Evolutionary conservation across 345 rosid species (phyloP), one percentile per base, ranked within the genome.

Genomic region (Xanthoceras sorbifolium): DNA sequence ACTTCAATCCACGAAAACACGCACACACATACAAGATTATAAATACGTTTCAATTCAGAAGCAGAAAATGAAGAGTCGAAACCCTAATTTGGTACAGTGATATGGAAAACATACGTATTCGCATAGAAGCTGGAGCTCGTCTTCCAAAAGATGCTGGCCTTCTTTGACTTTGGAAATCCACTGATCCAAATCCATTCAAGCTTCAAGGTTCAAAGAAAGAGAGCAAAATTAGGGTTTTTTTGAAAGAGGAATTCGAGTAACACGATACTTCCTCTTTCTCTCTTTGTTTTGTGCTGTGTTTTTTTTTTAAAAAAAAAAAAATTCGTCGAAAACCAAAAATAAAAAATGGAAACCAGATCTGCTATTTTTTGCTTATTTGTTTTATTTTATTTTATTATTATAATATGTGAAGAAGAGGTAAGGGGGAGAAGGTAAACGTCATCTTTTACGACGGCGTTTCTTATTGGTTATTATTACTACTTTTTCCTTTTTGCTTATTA

Each of bases 81-180:
- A 82, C 84, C 84, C 79, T 75, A 78, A 36, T 20, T 69, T 0
- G 23, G 12, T 5, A 32, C 2, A 46, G 38, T 10, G 15, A 72
- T 3, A 67, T 48, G 55, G 60, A 79, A 71, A 40, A 59, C 71
- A 23, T 82, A 97, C 99, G 76, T 88, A 94, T 92, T 97, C 99
- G 86, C 99, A 97, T 71, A 97, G 97, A 66, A 92, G 97, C 83
- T 97, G 98, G 60, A 97, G 98, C 83, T 97, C 99, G 89, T 94
- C 94, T 75, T 97, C 97, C 74, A 90, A 78, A 18, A 97, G 97
- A 76, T 94, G 97, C 73, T 94, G 94, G 67, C 97, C 98, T 76
- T 92, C 99, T 86, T 97, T 94, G 50, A 94, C 98, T 89, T 94
- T 97, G 2, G 89, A 80, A 63, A 97, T 94, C 99, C 99, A 97